A percentile compares a stretch with the other conserved stretches of the same genome.
phyloP scores from a whole-genome alignment of 805 yeast species.

The Ogataea methylovora region DNA sequence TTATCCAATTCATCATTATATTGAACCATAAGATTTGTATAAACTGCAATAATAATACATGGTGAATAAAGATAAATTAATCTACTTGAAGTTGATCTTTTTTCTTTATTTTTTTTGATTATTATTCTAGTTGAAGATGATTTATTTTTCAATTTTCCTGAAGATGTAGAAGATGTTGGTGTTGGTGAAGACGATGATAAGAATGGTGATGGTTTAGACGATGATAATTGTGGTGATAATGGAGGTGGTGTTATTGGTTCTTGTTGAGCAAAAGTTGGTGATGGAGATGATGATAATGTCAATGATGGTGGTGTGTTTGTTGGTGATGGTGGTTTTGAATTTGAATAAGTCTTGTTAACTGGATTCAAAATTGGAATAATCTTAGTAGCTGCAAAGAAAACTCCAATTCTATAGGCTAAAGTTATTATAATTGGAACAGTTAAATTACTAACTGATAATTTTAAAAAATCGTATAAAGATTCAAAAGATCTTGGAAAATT shows the following conservation, averaged over 20 bases:
- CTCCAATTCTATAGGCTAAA: conserved; percentile 77
- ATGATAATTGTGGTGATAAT: too few relatives aligned
- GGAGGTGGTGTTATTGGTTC: not conserved
- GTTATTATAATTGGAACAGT: conserved; percentile 78
- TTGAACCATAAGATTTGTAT: conserved; percentile 89
- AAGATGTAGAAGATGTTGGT: conserved; percentile 3
- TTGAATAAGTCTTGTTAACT: conserved; percentile 1
- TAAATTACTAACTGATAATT: conserved; percentile 49
- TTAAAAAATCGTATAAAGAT: conserved; percentile 46
- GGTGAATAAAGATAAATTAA: conserved; percentile 86
- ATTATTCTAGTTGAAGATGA: conserved; percentile 1
- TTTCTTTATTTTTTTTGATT: conserved; percentile 7
- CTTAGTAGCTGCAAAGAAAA: conserved; percentile 84
- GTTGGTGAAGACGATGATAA: conserved; percentile 7
- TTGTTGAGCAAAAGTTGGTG: too few relatives aligned
- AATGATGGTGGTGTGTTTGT: conserved; percentile 15
- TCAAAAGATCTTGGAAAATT: conserved; percentile 46
- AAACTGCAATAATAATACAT: conserved; percentile 88
- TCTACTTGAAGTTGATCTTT: conserved; percentile 30
- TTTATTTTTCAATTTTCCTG: not conserved
- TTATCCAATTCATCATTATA: conserved; percentile 69
- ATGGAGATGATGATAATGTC: conserved; percentile 8
- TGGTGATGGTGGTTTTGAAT: too few relatives aligned
- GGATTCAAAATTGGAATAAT: conserved; percentile 61
- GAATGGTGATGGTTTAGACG: not conserved